These are phyloP conservation scores for Trifolium dubium DNA, from an alignment of 306 rosid species.

Conservation along the genomic window DNA sequence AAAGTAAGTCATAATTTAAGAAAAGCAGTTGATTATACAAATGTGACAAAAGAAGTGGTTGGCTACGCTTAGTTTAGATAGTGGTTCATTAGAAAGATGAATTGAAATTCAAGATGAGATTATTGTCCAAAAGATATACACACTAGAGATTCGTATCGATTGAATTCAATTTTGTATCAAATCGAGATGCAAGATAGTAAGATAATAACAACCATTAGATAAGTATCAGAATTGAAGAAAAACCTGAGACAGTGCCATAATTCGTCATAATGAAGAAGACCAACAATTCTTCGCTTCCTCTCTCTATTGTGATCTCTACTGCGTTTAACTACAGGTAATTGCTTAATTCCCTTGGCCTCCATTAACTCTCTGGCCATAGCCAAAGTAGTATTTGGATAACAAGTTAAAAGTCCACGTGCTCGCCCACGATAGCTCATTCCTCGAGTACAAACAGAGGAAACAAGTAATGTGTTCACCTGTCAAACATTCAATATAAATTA, in stretches of 20 bases:
- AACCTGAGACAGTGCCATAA: constrained; percentile 82
- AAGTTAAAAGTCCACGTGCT: constrained; percentile 81
- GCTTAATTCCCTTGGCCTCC: constrained; percentile 94
- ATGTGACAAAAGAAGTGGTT: no score
- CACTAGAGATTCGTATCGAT: no score
- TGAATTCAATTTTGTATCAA: no score
- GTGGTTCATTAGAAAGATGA: no score
- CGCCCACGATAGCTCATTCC: constrained; percentile 81
- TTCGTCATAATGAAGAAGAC: constrained; percentile 80
- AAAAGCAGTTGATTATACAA: no score
- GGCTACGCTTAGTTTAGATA: no score
- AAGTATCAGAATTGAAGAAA: constrained; percentile 36
- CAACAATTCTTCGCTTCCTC: constrained; percentile 71
- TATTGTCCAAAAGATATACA: no score
- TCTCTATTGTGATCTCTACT: constrained; percentile 52
- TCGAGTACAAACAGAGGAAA: constrained; percentile 86
- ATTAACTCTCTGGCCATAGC: constrained; percentile 89
- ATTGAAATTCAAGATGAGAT: no score
- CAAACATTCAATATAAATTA: constrained; percentile 34
- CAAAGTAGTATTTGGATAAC: constrained; percentile 79
- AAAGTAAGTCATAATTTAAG: no score
- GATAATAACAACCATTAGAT: background rate
- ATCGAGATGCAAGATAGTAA: no score
- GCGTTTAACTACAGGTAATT: constrained; percentile 90
- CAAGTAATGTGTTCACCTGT: constrained; percentile 69